These are phyloP conservation scores for Candida sanyaensis DNA, from an alignment of 1,139 yeast species.

Conservation along the genomic window DNA sequence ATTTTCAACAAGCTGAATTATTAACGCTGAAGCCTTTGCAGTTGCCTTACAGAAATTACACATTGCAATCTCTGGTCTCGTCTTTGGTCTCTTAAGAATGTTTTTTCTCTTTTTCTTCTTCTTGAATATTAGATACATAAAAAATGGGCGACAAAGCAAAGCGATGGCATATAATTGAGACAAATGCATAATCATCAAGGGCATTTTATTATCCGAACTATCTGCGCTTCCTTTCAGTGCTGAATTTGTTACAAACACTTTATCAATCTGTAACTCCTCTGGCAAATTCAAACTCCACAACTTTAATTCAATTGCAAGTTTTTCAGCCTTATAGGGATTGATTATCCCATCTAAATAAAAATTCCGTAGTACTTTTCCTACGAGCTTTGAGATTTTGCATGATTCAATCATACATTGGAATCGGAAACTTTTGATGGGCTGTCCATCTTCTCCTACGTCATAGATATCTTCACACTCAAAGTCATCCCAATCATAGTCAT, in stretches of 20 bases:
- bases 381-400: slow-evolving; percentile 17
- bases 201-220: slow-evolving; percentile 16
- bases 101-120: slow-evolving; percentile 6
- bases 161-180: slow-evolving; percentile 41
- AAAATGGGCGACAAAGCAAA: slow-evolving; percentile 46
- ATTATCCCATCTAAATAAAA: slow-evolving; percentile 28
- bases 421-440: slow-evolving; percentile 7
- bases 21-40: slow-evolving; percentile 17
- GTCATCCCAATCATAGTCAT: slow-evolving; percentile 46
- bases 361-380: slow-evolving; percentile 31
- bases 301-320: slow-evolving; percentile 36
- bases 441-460: slow-evolving; percentile 11
- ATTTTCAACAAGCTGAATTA: slow-evolving; percentile 17
- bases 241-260: slow-evolving; percentile 17
- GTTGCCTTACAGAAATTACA: slow-evolving; percentile 18
- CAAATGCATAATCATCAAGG: slow-evolving; percentile 35
- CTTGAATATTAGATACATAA: slow-evolving; percentile 24
- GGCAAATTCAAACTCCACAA: slow-evolving; percentile 36
- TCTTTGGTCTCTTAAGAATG: slow-evolving; percentile 9
- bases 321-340: slow-evolving; percentile 33
- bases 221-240: slow-evolving; percentile 3
- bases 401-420: slow-evolving; percentile 13
- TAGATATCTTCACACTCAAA: slow-evolving; percentile 12
- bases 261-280: slow-evolving; percentile 23
- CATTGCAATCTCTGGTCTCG: slow-evolving; percentile 14